Evolutionary conservation across 1,139 yeast species (phyloP), one percentile per base, ranked within the genome.

Genomic region (Scheffersomyces titani): DNA sequence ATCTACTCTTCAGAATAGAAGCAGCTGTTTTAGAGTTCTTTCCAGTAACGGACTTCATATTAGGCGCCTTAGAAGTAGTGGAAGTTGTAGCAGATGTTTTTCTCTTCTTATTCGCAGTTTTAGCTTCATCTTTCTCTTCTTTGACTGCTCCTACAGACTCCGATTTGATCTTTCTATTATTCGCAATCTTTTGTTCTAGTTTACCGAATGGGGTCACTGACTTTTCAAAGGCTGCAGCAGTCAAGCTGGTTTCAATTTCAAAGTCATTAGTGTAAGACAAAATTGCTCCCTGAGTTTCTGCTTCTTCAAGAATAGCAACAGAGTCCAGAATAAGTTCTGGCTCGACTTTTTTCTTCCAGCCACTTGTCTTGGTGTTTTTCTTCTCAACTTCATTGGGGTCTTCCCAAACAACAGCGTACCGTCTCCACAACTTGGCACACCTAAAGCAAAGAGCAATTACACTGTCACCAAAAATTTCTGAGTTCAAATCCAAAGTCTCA

Each of bases 391-490:
- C 94, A 22, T 75, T 68, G 0, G 97, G 97, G 52, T 85, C 86
- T 63, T 88, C 92, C 98, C 99, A 94, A n/a, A 80, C 79, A 0
- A 90, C 88, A 0, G 93, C 98, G 70, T 94, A 94, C 50, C 96
- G 77, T 68, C 97, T 80, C 99, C 99, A 94, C 49, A 94, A 70
- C 57, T 88, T 80, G 0, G 98, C 97, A 76, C 99, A 94, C 55
- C 98, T 79, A 52, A 83, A 75, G 69, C 99, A 94, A 19, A 94
- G 75, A 0, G 92, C 97, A 11, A 77, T 70, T 0, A 75, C 69
- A 5, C 68, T 66, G 0, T 69, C 69, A 48, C 73, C 72, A 1
- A 67, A 56, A 0, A 55, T 47, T 1, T 30, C 40, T 11, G 40
- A 30, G 40, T 30, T 4, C 40, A 30, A 30, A 16, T 66, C 69